Base-by-base conservation (phyloP, 2,329 filamentous ascomycete species). In the Talaromyces verruculosus region DNA sequence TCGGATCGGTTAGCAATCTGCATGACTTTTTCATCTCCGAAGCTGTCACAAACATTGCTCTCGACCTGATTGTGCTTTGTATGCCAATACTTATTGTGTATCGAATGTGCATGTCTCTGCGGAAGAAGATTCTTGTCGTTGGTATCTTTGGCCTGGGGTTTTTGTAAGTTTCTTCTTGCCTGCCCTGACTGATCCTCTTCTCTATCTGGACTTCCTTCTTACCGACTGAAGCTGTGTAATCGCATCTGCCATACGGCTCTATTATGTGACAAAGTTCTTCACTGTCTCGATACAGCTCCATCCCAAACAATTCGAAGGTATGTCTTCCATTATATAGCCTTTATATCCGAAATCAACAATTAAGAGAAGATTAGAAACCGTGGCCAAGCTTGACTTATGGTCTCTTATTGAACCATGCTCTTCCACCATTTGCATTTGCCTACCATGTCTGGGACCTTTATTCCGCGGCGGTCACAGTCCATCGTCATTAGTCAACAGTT, bases 11-110 rank as follows among this genome's bases (percentile, higher is more conserved):
- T 49, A 57, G 49, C 49, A 64, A 64, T 25, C 37, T 64, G n/a
- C 61, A 64, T 55, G 25, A 45, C 41, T 64, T 64, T 43, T 64
- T 64, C 28, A 64, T 64, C 28, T 47, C 49, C 15, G 61, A 64
- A n/a, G 47, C 61, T 10, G 37, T 33, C n/a, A 55, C 61, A n/a
- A 51, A 64, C 28, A 64, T 64, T 43, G 28, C 49, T 8, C 39
- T 64, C 8, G 61, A 64, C 53, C 8, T 55, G 1, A 64, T 57
- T 43, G 61, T 57, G 49, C 61, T 64, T 13, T 64, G 61, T 39
- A 57, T 64, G 61, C 61, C 61, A 3, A 43, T 51, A 39, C 37
- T 64, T 17, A 43, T 64, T 45, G 61, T 64, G 35, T 64, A 64
- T 45, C 37, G 49, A 8, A 64, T 58, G 61, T 2, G 15, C 4